Evolutionary conservation across 345 rosid species (phyloP).

Genomic region (Rhodamnia argentea): DNA sequence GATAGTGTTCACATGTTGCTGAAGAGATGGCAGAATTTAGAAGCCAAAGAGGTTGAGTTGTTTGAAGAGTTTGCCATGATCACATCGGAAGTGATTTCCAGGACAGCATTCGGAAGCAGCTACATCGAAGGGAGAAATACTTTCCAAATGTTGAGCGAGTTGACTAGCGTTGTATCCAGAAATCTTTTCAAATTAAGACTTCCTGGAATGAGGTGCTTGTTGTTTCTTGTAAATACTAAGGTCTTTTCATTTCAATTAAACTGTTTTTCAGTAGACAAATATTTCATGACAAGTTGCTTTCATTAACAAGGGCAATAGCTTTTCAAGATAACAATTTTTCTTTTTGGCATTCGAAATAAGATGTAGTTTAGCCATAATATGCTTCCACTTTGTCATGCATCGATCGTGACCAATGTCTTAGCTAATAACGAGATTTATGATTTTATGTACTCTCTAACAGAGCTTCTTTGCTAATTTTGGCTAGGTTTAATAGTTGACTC

Average conservation of each 20-base stretch:
- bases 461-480: background rate
- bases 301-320: background rate
- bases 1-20: slow-evolving; percentile 27
- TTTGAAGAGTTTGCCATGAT: slow-evolving; percentile 17
- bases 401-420: background rate
- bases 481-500: background rate
- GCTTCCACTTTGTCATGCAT: background rate
- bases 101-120: slow-evolving; percentile 43
- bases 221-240: background rate
- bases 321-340: background rate
- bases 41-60: slow-evolving; percentile 26
- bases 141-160: slow-evolving; percentile 12
- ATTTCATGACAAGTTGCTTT: background rate
- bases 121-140: slow-evolving; percentile 28
- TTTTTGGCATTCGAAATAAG: background rate
- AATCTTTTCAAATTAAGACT: slow-evolving; percentile 2
- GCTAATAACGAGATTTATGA: background rate
- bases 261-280: background rate
- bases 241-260: background rate
- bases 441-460: background rate
- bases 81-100: slow-evolving; percentile 32
- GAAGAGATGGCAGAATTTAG: slow-evolving; percentile 24
- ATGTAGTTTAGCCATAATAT: background rate
- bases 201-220: slow-evolving; percentile 14
- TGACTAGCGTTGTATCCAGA: background rate